Evolutionary conservation across 306 rosid species (phyloP), one percentile per base, ranked within the genome.

Genomic region (Vigna radiata): DNA sequence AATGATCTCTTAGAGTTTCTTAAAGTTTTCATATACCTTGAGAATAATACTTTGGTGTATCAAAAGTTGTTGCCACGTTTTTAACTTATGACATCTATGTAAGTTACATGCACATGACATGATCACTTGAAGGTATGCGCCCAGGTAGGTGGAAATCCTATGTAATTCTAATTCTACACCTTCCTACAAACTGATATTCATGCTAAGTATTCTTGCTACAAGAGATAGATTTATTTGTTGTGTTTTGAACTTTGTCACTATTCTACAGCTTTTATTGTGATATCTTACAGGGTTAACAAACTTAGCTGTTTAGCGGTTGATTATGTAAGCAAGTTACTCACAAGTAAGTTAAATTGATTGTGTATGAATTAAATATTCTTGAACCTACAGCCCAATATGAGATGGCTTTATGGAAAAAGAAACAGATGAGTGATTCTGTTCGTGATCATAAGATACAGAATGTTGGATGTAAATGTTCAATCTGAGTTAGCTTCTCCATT

Each of bases 281-380:
- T 29, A 78, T 12, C 15, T 65, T 69, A 66, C 59, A 71, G 76
- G 79, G 55, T 46, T 19, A 44, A 54, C 25, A 64, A 76, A 53
- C 77, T 48, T 15, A 31, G 7, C 44, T 33, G 11, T 31, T 5
- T n/a, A 31, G 46, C 6, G 23, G 12, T 29, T 60, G 43, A 23
- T 54, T 54, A 55, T 55, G 33, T 4, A 59, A 29, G 17, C 10
- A 63, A 69, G 16, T 27, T 37, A 49, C 41, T 53, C n/a, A 53
- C n/a, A 58, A 52, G 6, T 39, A 61, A 81, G 33, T 66, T 46
- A 44, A 68, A 58, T 56, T 29, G 66, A 60, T 60, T 14, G 43
- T 29, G 29, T 58, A 13, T 12, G 64, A 58, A 59, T 7, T 15
- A 48, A 43, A 73, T 23, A 2, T 1, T 29, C 44, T 60, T 48